A percentile compares a stretch with the other conserved stretches of the same genome.
Evolutionary conservation across 371 early-diverging fungal genomes (phyloP).

Genomic region (Lichtheimia ramosa): DNA sequence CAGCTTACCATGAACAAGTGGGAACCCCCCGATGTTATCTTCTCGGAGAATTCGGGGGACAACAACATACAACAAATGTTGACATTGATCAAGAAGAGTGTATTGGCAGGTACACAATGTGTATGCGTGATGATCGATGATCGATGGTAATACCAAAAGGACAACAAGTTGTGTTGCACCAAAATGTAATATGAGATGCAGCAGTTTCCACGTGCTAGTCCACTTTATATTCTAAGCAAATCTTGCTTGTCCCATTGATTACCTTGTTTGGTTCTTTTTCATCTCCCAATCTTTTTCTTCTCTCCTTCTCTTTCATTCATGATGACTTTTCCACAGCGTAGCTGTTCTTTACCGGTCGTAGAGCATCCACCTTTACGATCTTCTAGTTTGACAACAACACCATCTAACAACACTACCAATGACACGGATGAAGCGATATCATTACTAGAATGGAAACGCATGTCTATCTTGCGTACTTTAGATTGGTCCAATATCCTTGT

Average conservation of each 20-base stretch:
- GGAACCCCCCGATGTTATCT: too few relatives aligned
- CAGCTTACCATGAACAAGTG: too few relatives aligned
- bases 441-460: conserved; percentile 32
- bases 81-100: too few relatives aligned
- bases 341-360: neutral
- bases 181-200: too few relatives aligned
- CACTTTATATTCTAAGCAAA: neutral
- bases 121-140: too few relatives aligned
- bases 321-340: neutral
- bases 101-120: too few relatives aligned
- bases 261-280: neutral
- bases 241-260: too few relatives aligned
- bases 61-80: too few relatives aligned
- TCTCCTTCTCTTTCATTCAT: neutral
- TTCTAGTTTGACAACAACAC: conserved; percentile 9
- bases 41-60: too few relatives aligned
- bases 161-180: too few relatives aligned
- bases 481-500: conserved; percentile 19
- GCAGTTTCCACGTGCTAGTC: neutral
- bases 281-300: neutral
- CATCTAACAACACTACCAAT: neutral
- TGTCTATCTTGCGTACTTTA: conserved; percentile 18
- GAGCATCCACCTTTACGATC: conserved; percentile 13
- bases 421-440: conserved; percentile 8
- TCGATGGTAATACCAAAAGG: too few relatives aligned